Conservation (phyloP, 768 basidiomycete genomes). For the Stropharia rugosoannulata region DNA sequence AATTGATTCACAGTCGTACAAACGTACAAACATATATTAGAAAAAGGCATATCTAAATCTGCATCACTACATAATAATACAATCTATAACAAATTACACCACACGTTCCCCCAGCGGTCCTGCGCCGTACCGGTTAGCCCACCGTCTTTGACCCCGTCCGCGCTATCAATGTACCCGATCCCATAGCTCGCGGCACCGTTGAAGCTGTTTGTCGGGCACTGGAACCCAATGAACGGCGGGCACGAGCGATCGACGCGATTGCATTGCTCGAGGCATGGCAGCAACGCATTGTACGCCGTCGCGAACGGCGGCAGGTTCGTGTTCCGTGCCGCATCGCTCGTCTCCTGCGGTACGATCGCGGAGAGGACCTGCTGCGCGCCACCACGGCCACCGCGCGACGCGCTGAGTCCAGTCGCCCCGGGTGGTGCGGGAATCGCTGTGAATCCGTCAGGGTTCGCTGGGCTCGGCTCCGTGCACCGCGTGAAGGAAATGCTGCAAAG, state of each 20-base stretch:
- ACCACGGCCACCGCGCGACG: constrained; percentile 4
- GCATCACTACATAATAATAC: too few relatives aligned
- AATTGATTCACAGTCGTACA: too few relatives aligned
- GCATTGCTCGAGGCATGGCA: constrained; percentile 83
- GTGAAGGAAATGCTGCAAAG: constrained; percentile 73
- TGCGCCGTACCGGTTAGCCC: constrained; percentile 56
- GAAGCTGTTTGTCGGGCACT: constrained; percentile 60
- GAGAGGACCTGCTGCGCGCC: constrained; percentile 39
- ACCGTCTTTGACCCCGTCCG: constrained; percentile 40
- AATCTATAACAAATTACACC: constrained; percentile 53
- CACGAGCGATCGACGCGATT: constrained; percentile 73
- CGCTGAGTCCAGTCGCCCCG: constrained; percentile 29
- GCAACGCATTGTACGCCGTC: constrained; percentile 53
- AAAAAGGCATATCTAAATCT: too few relatives aligned
- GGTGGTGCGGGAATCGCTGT: constrained; percentile 30
- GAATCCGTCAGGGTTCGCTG: constrained; percentile 30
- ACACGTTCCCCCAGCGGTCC: constrained; percentile 75
- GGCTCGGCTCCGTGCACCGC: constrained; percentile 63
- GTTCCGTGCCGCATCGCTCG: constrained; percentile 42
- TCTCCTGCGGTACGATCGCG: constrained; percentile 46
- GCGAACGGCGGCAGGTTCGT: constrained; percentile 43
- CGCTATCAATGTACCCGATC: constrained; percentile 69
- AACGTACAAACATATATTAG: too few relatives aligned
- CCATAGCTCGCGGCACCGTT: constrained; percentile 74
- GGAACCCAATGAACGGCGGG: constrained; percentile 68